Conservation (phyloP, 106 monocot species). For the Apostasia shenzhenica region DNA sequence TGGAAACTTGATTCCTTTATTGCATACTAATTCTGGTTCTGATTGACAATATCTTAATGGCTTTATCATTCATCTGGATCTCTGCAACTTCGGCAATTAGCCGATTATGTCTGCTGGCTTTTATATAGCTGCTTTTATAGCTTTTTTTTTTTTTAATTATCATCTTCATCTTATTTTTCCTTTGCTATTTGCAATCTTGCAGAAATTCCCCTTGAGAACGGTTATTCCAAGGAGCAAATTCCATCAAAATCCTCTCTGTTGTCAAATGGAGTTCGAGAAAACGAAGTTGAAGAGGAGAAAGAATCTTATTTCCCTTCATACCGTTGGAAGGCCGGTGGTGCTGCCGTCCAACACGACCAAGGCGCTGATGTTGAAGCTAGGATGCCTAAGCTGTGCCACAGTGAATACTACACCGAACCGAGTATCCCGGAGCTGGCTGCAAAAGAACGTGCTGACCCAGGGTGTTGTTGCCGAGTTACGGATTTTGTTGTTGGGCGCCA, state of each 20-base stretch:
- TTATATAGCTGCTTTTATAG: neutral
- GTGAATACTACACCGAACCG: slow-evolving; percentile 72
- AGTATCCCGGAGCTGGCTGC: slow-evolving; percentile 75
- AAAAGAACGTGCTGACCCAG: slow-evolving; percentile 68
- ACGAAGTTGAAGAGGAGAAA: slow-evolving; percentile 9
- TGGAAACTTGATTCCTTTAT: too few relatives aligned
- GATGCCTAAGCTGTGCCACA: slow-evolving; percentile 66
- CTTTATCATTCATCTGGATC: too few relatives aligned
- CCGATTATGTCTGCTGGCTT: too few relatives aligned
- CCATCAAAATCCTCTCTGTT: slow-evolving; percentile 8
- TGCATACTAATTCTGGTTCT: too few relatives aligned
- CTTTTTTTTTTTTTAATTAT: neutral
- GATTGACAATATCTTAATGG: too few relatives aligned
- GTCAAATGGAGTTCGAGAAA: slow-evolving; percentile 27
- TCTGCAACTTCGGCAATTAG: too few relatives aligned
- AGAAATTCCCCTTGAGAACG: slow-evolving; percentile 27
- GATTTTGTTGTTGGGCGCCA: slow-evolving; percentile 77
- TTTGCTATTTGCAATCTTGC: neutral
- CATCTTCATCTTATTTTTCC: neutral
- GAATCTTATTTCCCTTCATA: slow-evolving; percentile 18
- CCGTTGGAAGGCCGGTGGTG: slow-evolving; percentile 37
- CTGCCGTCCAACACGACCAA: slow-evolving; percentile 46
- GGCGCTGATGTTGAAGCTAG: slow-evolving; percentile 56
- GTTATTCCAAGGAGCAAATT: slow-evolving; percentile 11
- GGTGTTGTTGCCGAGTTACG: slow-evolving; percentile 63